Conservation (phyloP, 805 yeast species). For the Saccharomyces jurei region DNA sequence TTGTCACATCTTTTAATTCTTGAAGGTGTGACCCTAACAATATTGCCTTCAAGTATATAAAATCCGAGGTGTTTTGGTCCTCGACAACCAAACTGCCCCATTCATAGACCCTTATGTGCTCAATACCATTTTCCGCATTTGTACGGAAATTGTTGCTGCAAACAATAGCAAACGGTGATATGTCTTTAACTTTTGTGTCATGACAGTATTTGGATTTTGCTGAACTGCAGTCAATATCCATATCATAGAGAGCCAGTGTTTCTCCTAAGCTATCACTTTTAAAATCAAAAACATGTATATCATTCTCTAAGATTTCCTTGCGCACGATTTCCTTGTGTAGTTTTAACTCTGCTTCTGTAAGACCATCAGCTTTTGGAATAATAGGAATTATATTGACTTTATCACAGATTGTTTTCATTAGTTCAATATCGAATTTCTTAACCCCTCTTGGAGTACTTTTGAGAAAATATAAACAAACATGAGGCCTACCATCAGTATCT, state of each 20-base stretch:
- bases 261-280: slow-evolving; percentile 42
- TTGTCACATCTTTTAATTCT: slow-evolving; percentile 76
- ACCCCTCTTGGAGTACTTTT: slow-evolving; percentile 47
- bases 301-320: slow-evolving; percentile 48
- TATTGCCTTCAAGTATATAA: slow-evolving; percentile 60
- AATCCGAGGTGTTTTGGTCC: slow-evolving; percentile 57
- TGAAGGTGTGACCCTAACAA: slow-evolving; percentile 70
- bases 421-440: slow-evolving; percentile 46
- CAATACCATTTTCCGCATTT: slow-evolving; percentile 23
- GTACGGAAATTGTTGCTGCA: slow-evolving; percentile 40
- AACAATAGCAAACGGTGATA: slow-evolving; percentile 57
- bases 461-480: slow-evolving; percentile 70
- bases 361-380: slow-evolving; percentile 70
- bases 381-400: slow-evolving; percentile 81
- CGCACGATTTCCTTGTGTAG: slow-evolving; percentile 46
- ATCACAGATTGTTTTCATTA: slow-evolving; percentile 60
- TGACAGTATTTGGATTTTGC: background rate
- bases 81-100: slow-evolving; percentile 62
- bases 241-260: slow-evolving; percentile 20
- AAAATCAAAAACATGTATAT: slow-evolving; percentile 66
- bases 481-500: slow-evolving; percentile 72
- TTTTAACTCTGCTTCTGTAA: slow-evolving; percentile 56
- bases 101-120: slow-evolving; percentile 49
- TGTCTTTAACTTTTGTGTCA: slow-evolving; percentile 32
- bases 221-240: slow-evolving; percentile 2